A percentile compares a stretch with the other conserved stretches of the same genome.
Conservation (phyloP, 495 filamentous ascomycete species). For the Hypoxylon lenormandii region DNA sequence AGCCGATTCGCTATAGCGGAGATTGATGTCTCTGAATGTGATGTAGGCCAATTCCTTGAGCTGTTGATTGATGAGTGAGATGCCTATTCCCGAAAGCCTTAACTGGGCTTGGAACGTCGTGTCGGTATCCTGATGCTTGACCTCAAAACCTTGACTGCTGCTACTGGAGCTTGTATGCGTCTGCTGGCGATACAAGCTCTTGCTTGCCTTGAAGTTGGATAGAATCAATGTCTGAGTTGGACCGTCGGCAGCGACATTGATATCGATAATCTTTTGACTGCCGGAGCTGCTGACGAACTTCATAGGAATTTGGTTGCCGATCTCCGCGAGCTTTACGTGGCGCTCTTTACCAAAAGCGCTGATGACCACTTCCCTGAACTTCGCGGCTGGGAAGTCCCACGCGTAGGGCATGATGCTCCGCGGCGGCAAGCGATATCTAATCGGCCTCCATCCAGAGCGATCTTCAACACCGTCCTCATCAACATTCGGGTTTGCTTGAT, state of each 20-base stretch:
- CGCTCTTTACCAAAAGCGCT: slow-evolving; percentile 81
- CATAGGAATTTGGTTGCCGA: slow-evolving; percentile 93
- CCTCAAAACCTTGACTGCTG: slow-evolving; percentile 79
- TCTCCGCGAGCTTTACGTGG: slow-evolving; percentile 93
- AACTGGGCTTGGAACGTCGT: slow-evolving; percentile 89
- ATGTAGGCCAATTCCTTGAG: slow-evolving; percentile 92
- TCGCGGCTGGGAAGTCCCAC: slow-evolving; percentile 98
- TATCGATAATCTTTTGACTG: slow-evolving; percentile 85
- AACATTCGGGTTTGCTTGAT: slow-evolving; percentile 76
- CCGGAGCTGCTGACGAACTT: slow-evolving; percentile 71
- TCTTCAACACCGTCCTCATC: slow-evolving; percentile 89
- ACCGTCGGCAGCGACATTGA: slow-evolving; percentile 93
- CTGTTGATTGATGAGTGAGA: slow-evolving; percentile 92
- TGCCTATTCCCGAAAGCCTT: slow-evolving; percentile 86
- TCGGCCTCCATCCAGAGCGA: slow-evolving; percentile 84
- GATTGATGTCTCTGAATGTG: slow-evolving; percentile 90
- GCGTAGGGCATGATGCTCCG: slow-evolving; percentile 99
- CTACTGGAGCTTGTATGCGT: slow-evolving; percentile 68
- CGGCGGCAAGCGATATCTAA: slow-evolving; percentile 91
- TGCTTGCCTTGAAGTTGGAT: slow-evolving; percentile 93
- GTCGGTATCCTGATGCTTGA: slow-evolving; percentile 87
- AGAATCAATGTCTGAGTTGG: slow-evolving; percentile 93
- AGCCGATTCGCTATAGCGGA: slow-evolving; percentile 90
- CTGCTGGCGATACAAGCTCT: slow-evolving; percentile 93
- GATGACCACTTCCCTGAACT: slow-evolving; percentile 90